Base-by-base conservation (phyloP, 2,329 filamentous ascomycete genomes). In the Triangularia verruculosa region DNA sequence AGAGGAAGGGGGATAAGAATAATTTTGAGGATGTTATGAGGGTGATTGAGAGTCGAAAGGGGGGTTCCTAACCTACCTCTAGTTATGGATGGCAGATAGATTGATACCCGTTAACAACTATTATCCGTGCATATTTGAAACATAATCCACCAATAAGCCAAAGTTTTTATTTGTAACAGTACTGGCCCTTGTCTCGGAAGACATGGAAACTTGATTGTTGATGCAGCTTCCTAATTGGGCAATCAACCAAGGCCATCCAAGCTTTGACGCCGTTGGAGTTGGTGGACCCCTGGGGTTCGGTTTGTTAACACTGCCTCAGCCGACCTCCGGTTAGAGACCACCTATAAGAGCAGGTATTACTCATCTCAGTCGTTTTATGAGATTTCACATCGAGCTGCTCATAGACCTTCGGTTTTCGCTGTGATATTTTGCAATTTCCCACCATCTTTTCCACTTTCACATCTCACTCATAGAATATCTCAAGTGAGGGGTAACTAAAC, bases 11-110 rank as follows among this genome's bases (percentile, higher is more conserved):
- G 0, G 90, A 93, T 74, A 87, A 78, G 64, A 92, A 98, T 72
- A 94, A 83, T 76, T 90, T 87, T 13, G 85, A 84, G 4, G 92
- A 96, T 80, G 91, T 97, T 61, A 78, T 96, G 80, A 85, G 85
- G 63, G 90, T 92, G 27, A 84, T 97, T 71, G 90, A 95, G 72
- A 78, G 81, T 70, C 79, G 81, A 54, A 83, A 83, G 61, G 74
- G 73, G 1, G 51, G 51, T 5, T 47, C 39, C 4, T 47, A 17
- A 39, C 13, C 13, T 39, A 39, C 13, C 30, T 12, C n/a, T n/a
- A n/a, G n/a, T n/a, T n/a, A n/a, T n/a, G n/a, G n/a, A n/a, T n/a
- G n/a, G n/a, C n/a, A n/a, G n/a, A n/a, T n/a, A n/a, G n/a, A n/a
- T n/a, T n/a, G n/a, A n/a, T n/a, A n/a, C n/a, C n/a, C n/a, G n/a